Conservation (phyloP, 768 basidiomycete genomes). For the Xerocomellus intermedius region DNA sequence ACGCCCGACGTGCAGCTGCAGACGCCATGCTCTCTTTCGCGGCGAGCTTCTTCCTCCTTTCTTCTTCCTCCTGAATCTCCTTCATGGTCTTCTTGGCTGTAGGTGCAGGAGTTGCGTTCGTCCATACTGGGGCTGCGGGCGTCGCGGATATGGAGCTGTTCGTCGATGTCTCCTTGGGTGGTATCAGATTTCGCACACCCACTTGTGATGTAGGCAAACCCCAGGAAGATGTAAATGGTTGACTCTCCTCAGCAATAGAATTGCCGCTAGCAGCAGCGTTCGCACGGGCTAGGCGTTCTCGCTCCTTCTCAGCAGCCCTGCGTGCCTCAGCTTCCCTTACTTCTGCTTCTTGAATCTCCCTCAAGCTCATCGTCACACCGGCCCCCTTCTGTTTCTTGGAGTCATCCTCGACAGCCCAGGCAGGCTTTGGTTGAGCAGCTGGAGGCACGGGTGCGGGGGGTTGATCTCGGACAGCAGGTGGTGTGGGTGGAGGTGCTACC, state of each 20-base stretch:
- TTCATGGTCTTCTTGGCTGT: slow-evolving; percentile 89
- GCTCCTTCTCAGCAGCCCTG: slow-evolving; percentile 72
- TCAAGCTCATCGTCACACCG: slow-evolving; percentile 60
- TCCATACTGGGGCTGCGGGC: slow-evolving; percentile 64
- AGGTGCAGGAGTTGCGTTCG: slow-evolving; percentile 52
- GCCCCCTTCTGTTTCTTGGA: slow-evolving; percentile 50
- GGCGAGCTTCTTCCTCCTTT: slow-evolving; percentile 70
- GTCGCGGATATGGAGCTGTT: slow-evolving; percentile 29
- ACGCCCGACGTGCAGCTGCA: slow-evolving; percentile 61
- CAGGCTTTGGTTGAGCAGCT: slow-evolving; percentile 43
- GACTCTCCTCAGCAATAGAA: slow-evolving; percentile 52
- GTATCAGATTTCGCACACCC: slow-evolving; percentile 45
- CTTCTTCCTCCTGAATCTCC: slow-evolving; percentile 98
- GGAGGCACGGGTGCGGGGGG: slow-evolving; percentile 22
- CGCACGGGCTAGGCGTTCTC: slow-evolving; percentile 56
- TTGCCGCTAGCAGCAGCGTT: slow-evolving; percentile 34
- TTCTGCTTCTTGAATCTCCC: slow-evolving; percentile 96
- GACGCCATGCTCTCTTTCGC: slow-evolving; percentile 59
- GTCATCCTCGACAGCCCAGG: slow-evolving; percentile 73
- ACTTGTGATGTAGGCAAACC: slow-evolving; percentile 83
- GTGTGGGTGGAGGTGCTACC: slow-evolving; percentile 4
- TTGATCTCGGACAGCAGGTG: slow-evolving; percentile 19
- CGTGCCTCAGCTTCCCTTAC: slow-evolving; percentile 74
- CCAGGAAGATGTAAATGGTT: slow-evolving; percentile 74
- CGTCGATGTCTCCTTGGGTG: slow-evolving; percentile 43